These are phyloP conservation scores for Novymonas esmeraldas DNA, from an alignment of 208 protist species.

Conservation along the genomic window DNA sequence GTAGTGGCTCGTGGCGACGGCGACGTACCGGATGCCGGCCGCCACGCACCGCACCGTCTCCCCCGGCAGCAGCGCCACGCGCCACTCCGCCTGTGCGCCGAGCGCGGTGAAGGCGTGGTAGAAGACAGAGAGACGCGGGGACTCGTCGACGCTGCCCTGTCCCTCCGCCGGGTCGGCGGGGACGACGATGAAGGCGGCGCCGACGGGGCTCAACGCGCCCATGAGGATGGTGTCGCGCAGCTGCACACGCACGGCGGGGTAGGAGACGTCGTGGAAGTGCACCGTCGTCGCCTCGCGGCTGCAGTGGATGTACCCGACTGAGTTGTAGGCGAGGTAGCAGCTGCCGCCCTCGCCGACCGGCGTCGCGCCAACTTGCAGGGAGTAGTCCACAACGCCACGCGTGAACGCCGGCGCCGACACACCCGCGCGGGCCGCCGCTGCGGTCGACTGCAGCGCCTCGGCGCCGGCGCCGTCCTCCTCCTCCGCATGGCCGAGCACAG, in stretches of 20 bases:
- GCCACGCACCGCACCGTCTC: slow-evolving; percentile 86
- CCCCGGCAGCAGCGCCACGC: slow-evolving; percentile 55
- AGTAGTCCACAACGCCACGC: slow-evolving; percentile 52
- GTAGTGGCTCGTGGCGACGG: slow-evolving; percentile 79
- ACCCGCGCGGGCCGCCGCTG: background rate
- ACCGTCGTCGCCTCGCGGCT: slow-evolving; percentile 60
- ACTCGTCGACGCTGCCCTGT: slow-evolving; percentile 44
- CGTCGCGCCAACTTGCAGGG: slow-evolving; percentile 84
- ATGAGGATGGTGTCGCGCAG: slow-evolving; percentile 70
- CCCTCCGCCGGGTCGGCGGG: slow-evolving; percentile 29
- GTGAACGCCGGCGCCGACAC: background rate
- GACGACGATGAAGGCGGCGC: slow-evolving; percentile 68
- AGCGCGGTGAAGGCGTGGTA: slow-evolving; percentile 79
- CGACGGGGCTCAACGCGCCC: slow-evolving; percentile 78
- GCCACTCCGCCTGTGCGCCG: slow-evolving; percentile 85
- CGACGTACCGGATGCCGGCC: slow-evolving; percentile 69
- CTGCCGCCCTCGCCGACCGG: slow-evolving; percentile 61
- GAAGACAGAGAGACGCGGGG: slow-evolving; percentile 60
- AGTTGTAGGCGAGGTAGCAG: slow-evolving; percentile 91
- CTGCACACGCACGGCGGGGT: slow-evolving; percentile 62
- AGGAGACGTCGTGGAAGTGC: slow-evolving; percentile 86
- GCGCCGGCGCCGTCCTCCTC: slow-evolving; percentile 12
- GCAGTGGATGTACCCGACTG: slow-evolving; percentile 76
- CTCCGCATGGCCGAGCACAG: slow-evolving; percentile 13
- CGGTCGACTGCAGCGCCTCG: no score